phyloP scores from a whole-genome alignment of 495 filamentous ascomycete species.

The Chaetomium tenue region DNA sequence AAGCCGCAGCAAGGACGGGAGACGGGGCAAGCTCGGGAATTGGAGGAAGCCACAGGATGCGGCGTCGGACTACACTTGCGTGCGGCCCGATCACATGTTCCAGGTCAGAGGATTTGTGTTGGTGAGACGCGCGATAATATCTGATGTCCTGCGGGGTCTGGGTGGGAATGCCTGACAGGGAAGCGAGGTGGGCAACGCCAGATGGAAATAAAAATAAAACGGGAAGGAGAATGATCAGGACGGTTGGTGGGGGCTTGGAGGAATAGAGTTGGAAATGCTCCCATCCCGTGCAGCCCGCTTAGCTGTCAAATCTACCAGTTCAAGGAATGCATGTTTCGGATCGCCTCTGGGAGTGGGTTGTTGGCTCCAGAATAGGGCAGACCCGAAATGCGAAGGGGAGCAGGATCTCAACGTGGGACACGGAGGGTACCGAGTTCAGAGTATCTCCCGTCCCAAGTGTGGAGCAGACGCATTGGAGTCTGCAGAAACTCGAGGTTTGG shows the following conservation, averaged over 20 bases:
- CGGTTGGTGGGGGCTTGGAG: neutral
- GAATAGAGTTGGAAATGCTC: slow-evolving; percentile 2
- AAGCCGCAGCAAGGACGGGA: neutral
- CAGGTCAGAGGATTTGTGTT: slow-evolving; percentile 3
- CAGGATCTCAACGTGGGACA: slow-evolving; percentile 15
- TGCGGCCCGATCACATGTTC: neutral
- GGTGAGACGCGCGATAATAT: slow-evolving; percentile 25
- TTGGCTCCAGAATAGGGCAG: slow-evolving; percentile 14
- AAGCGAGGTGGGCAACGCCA: neutral
- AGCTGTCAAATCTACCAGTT: slow-evolving; percentile 2
- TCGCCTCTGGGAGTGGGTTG: slow-evolving; percentile 7
- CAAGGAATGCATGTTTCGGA: slow-evolving; percentile 10
- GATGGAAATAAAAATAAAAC: slow-evolving; percentile 16
- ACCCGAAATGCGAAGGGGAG: slow-evolving; percentile 17
- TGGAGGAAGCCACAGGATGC: neutral
- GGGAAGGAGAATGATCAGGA: slow-evolving; percentile 13
- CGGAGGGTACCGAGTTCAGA: slow-evolving; percentile 14
- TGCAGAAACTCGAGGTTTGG: slow-evolving; percentile 13
- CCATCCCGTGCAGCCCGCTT: slow-evolving; percentile 7
- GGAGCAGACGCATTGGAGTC: slow-evolving; percentile 21
- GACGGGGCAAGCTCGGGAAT: neutral
- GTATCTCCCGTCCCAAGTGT: slow-evolving; percentile 1
- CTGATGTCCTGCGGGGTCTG: slow-evolving; percentile 15
- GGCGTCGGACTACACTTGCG: neutral
- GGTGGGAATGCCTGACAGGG: neutral